These are phyloP conservation scores for Kazachstania psychrophila DNA, from an alignment of 805 yeast genomes.

Conservation along the genomic window DNA sequence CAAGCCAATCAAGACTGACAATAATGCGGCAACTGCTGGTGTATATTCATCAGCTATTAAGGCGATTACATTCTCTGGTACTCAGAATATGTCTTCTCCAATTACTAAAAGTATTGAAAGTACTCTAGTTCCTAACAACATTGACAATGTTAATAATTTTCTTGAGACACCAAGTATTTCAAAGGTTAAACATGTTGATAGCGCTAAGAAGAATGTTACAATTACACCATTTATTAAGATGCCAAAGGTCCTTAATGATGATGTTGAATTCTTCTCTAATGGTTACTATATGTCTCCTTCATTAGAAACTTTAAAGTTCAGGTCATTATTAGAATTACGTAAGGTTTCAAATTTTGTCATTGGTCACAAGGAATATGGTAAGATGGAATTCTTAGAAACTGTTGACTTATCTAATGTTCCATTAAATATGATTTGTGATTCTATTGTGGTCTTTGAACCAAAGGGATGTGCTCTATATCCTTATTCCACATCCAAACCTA, in stretches of 20 bases:
- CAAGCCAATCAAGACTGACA: slow-evolving; percentile 15
- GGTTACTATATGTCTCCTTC: slow-evolving; percentile 89
- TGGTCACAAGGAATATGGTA: slow-evolving; percentile 69
- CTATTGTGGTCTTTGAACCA: slow-evolving; percentile 49
- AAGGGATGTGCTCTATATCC: slow-evolving; percentile 67
- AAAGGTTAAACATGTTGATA: neutral
- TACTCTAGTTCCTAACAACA: too few relatives aligned
- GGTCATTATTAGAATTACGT: slow-evolving; percentile 56
- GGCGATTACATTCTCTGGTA: slow-evolving; percentile 7
- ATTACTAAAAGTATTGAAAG: neutral
- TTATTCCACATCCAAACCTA: slow-evolving; percentile 47
- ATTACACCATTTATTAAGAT: slow-evolving; percentile 2
- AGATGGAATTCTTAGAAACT: slow-evolving; percentile 65
- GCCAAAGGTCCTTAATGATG: slow-evolving; percentile 23
- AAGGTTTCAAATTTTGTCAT: slow-evolving; percentile 55
- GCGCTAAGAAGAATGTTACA: neutral
- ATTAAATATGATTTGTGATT: slow-evolving; percentile 55
- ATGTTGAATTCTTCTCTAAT: slow-evolving; percentile 46
- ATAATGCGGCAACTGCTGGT: slow-evolving; percentile 4
- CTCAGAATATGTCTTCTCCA: neutral
- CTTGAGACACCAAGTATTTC: neutral
- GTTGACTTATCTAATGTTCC: slow-evolving; percentile 72
- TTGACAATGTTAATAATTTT: too few relatives aligned
- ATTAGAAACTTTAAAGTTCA: slow-evolving; percentile 46
- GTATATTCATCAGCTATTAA: neutral